These are phyloP conservation scores for Ganoderma boninense DNA, from an alignment of 1,284 basidiomycete genomes.

Conservation along the genomic window DNA sequence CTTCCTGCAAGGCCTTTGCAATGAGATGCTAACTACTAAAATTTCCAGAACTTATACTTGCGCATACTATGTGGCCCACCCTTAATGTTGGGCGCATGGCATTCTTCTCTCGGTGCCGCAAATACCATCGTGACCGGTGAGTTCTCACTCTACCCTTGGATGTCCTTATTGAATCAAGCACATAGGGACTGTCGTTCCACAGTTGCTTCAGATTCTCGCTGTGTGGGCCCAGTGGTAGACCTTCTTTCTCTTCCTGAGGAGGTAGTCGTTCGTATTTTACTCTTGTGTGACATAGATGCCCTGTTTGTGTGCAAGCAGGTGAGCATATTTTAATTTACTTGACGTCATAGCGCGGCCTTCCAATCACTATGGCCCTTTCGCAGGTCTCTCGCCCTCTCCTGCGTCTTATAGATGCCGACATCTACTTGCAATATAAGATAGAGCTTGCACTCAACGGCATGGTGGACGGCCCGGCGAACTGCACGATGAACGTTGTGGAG, in stretches of 20 bases:
- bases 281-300: background rate
- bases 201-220: background rate
- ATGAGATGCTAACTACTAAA: no score
- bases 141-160: no score
- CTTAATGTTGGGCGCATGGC: no score
- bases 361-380: background rate
- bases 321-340: background rate
- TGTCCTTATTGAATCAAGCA: no score
- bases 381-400: constrained; percentile 57
- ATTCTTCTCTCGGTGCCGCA: no score
- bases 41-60: no score
- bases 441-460: constrained; percentile 58
- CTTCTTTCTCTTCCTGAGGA: background rate
- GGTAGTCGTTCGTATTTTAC: background rate
- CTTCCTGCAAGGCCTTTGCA: no score
- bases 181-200: background rate
- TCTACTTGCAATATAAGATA: constrained; percentile 56
- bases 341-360: background rate
- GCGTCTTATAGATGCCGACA: constrained; percentile 46
- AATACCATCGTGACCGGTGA: no score
- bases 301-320: background rate
- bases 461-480: constrained; percentile 47
- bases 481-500: constrained; percentile 36
- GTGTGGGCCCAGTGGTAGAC: background rate
- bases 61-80: no score